Conservation (phyloP, 768 basidiomycete genomes). For the Agrocybe chaxingu region DNA sequence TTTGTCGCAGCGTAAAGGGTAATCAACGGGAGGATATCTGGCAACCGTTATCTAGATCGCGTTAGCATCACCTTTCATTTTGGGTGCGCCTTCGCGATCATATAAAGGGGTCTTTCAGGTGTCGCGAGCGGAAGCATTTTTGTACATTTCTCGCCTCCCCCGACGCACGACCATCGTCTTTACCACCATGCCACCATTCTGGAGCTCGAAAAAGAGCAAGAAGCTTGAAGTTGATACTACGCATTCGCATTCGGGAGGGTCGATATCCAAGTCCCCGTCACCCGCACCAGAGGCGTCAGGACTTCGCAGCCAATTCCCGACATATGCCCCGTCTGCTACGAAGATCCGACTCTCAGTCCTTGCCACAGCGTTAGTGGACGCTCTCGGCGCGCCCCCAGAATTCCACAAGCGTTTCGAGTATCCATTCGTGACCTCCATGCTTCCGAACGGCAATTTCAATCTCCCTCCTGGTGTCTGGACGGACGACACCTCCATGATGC, state of each 20-base stretch:
- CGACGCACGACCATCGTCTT: background rate
- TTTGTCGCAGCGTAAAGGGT: too few species aligned
- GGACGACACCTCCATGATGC: conserved; percentile 46
- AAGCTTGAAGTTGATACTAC: background rate
- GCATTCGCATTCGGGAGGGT: background rate
- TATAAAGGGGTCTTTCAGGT: background rate
- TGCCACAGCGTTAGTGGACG: conserved; percentile 40
- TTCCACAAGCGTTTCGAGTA: conserved; percentile 37
- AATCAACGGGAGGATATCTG: background rate
- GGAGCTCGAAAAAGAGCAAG: conserved; percentile 1
- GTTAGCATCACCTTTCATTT: background rate
- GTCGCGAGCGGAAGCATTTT: background rate
- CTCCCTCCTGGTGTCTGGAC: conserved; percentile 41
- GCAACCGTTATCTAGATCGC: conserved; percentile 1
- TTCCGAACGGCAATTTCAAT: conserved; percentile 33
- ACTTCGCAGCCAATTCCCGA: conserved; percentile 25
- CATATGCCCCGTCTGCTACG: conserved; percentile 23
- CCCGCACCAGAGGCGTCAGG: conserved; percentile 1
- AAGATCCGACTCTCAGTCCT: conserved; percentile 40
- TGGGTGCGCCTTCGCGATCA: background rate
- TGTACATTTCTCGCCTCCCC: background rate
- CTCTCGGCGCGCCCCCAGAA: conserved; percentile 43
- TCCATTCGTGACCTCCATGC: conserved; percentile 32
- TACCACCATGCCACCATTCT: conserved; percentile 1
- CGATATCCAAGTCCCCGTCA: background rate